phyloP scores from a whole-genome alignment of 768 basidiomycete genomes.

The Lactifluus piperatus region DNA sequence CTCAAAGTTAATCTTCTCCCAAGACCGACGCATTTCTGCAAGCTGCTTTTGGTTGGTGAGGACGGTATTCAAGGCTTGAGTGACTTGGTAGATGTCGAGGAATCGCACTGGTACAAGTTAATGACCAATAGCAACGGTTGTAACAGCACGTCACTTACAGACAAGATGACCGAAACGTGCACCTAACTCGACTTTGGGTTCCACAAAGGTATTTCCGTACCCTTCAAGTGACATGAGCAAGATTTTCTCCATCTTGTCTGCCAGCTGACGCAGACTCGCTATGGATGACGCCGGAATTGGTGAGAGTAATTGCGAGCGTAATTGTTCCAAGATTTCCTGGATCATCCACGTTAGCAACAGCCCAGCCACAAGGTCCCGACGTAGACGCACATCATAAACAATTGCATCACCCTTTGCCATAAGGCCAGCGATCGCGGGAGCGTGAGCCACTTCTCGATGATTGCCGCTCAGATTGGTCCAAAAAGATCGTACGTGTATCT shows the following conservation, averaged over 20 bases:
- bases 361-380: constrained; percentile 1
- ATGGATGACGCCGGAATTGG: constrained; percentile 61
- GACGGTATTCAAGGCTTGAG: constrained; percentile 82
- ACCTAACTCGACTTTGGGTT: constrained; percentile 85
- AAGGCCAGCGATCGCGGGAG: constrained; percentile 77
- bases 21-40: constrained; percentile 77
- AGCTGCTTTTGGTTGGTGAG: constrained; percentile 82
- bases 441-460: constrained; percentile 84
- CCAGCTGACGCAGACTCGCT: constrained; percentile 66
- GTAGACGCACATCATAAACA: constrained; percentile 74
- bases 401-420: constrained; percentile 89
- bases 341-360: constrained; percentile 21
- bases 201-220: constrained; percentile 84
- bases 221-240: constrained; percentile 70
- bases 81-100: constrained; percentile 88
- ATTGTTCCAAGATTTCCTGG: constrained; percentile 80
- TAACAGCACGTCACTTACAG: constrained; percentile 41
- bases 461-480: constrained; percentile 68
- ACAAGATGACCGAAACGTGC: constrained; percentile 88
- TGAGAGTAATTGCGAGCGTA: constrained; percentile 78
- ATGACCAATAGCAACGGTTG: constrained; percentile 8
- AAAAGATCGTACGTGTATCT: constrained; percentile 77
- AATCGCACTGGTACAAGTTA: constrained; percentile 56
- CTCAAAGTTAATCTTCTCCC: constrained; percentile 85
- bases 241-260: constrained; percentile 89